Evolutionary conservation across 306 rosid species (phyloP).

Genomic region (Cicer judaicum): DNA sequence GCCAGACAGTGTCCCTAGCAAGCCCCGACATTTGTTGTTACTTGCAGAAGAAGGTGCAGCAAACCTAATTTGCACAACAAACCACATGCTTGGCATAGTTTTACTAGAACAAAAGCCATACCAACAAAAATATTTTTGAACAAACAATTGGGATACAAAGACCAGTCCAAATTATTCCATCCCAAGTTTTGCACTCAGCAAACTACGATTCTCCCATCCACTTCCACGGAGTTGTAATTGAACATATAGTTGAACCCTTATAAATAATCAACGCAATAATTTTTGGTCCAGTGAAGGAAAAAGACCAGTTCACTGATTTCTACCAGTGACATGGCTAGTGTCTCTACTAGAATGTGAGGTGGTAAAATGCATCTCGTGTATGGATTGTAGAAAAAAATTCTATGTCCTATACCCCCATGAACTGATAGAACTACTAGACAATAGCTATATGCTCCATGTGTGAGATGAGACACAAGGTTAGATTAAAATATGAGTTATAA

Average conservation of each 20-base stretch:
- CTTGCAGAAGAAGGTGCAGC: not conserved
- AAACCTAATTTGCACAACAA: too few species aligned
- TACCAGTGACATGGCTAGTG: conserved; percentile 5
- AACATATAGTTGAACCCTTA: not conserved
- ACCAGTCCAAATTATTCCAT: conserved; percentile 27
- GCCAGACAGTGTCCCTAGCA: not conserved
- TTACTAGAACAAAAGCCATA: not conserved
- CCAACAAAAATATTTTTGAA: not conserved
- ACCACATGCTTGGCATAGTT: not conserved
- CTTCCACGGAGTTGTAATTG: conserved; percentile 30
- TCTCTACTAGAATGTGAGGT: not conserved
- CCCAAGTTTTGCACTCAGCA: conserved; percentile 12
- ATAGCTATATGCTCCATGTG: not conserved
- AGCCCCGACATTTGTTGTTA: not conserved
- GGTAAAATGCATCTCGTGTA: conserved; percentile 16
- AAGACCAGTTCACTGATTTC: conserved; percentile 26
- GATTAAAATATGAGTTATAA: not conserved
- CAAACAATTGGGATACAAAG: not conserved
- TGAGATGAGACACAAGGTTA: conserved; percentile 20
- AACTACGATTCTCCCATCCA: conserved; percentile 8
- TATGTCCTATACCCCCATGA: not conserved
- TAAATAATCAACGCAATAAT: not conserved
- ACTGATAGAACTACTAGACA: conserved; percentile 6
- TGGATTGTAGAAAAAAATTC: not conserved
- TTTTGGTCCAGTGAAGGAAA: conserved; percentile 6